These are phyloP conservation scores for Trichoderma asperellum DNA, from an alignment of 2,329 filamentous ascomycete genomes.

Conservation along the genomic window DNA sequence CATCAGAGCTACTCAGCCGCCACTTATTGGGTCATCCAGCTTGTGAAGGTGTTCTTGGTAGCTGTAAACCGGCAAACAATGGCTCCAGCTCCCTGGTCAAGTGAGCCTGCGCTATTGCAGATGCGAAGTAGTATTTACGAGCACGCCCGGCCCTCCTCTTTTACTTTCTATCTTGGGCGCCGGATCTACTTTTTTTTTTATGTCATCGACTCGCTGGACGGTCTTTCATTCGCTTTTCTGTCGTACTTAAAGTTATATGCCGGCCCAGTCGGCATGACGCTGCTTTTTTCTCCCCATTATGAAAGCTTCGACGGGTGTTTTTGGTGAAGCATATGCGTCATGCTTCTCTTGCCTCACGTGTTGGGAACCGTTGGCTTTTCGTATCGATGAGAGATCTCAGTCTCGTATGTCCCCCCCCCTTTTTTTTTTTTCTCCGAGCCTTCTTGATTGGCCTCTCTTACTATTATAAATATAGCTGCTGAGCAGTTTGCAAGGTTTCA, in stretches of 20 bases:
- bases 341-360: conserved; percentile 55
- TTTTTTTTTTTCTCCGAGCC: background rate
- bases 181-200: conserved; percentile 29
- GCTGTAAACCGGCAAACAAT: conserved; percentile 30
- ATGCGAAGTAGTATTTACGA: conserved; percentile 27
- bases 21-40: conserved; percentile 29
- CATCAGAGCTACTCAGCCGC: conserved; percentile 34
- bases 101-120: conserved; percentile 31
- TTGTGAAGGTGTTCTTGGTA: conserved; percentile 23
- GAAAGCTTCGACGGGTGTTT: conserved; percentile 49
- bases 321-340: conserved; percentile 48
- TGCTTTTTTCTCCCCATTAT: conserved; percentile 39
- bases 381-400: conserved; percentile 45
- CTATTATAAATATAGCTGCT: conserved; percentile 19
- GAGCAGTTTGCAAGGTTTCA: conserved; percentile 38
- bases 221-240: conserved; percentile 32
- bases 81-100: conserved; percentile 28
- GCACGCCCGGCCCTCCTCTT: conserved; percentile 29
- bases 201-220: conserved; percentile 33
- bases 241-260: conserved; percentile 29
- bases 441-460: background rate
- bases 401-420: conserved; percentile 42
- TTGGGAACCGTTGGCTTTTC: conserved; percentile 48
- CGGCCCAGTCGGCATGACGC: conserved; percentile 31
- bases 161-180: conserved; percentile 25